Evolutionary conservation across 345 rosid genomes (phyloP).

Genomic region (Stellera chamaejasme): DNA sequence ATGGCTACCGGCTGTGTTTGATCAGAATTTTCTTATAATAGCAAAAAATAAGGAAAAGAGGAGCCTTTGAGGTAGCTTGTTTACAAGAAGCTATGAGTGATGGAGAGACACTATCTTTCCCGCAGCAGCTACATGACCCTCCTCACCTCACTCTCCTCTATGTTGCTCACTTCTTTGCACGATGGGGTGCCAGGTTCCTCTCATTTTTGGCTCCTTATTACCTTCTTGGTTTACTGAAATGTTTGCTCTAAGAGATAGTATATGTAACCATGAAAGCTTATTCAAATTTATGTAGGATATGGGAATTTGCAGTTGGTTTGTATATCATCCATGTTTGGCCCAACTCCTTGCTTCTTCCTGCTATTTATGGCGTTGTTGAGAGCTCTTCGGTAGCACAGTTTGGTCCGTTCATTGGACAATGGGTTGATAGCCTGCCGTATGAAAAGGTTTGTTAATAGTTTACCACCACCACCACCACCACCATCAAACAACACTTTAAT

Average conservation of each 20-base stretch:
- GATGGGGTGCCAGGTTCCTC: constrained; percentile 81
- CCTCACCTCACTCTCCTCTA: constrained; percentile 37
- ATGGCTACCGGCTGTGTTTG: no score
- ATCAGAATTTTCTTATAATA: no score
- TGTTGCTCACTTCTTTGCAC: constrained; percentile 65
- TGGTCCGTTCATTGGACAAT: constrained; percentile 62
- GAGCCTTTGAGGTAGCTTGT: no score
- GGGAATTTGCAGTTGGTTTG: constrained; percentile 90
- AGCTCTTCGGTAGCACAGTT: constrained; percentile 61
- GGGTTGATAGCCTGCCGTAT: constrained; percentile 49
- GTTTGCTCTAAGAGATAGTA: no score
- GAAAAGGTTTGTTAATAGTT: constrained; percentile 28
- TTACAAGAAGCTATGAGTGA: no score
- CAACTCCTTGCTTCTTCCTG: constrained; percentile 68
- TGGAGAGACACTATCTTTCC: no score
- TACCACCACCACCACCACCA: no score
- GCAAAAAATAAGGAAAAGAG: no score
- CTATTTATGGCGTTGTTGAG: constrained; percentile 73
- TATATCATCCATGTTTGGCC: constrained; percentile 93
- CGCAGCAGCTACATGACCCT: no score
- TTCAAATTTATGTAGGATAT: constrained; percentile 45
- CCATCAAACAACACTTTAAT: no score
- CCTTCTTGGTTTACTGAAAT: no score
- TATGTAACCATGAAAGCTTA: no score
- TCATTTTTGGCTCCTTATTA: background rate